These are phyloP conservation scores for Skeletonema marinoi DNA, from an alignment of 108 stramenopile species.

Conservation along the genomic window DNA sequence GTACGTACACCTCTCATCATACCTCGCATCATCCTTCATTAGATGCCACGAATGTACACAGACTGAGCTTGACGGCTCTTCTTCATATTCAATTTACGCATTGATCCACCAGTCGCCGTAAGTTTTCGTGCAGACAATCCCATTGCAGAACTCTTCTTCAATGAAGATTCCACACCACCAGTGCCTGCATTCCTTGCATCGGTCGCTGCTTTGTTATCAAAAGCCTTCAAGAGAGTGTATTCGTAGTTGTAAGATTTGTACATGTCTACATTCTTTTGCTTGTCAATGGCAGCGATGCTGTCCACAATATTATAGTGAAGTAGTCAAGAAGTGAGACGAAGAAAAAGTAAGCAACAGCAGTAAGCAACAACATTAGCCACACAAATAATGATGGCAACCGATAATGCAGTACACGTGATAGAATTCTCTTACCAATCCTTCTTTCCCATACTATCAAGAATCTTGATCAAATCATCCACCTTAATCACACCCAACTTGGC, in stretches of 20 bases:
- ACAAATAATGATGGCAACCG: not conserved
- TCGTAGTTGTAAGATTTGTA: constrained; percentile 2
- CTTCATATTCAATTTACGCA: not conserved
- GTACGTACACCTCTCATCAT: too few relatives aligned
- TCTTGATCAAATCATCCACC: not conserved
- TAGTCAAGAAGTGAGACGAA: too few relatives aligned
- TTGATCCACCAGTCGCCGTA: not conserved
- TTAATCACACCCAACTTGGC: not conserved
- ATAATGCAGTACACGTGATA: not conserved
- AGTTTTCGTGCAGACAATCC: not conserved
- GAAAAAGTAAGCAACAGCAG: too few relatives aligned
- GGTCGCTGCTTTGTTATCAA: not conserved
- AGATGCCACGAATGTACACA: too few relatives aligned
- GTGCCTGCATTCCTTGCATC: not conserved
- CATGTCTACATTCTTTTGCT: not conserved
- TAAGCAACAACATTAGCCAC: too few relatives aligned
- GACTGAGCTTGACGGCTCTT: not conserved
- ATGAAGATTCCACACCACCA: not conserved
- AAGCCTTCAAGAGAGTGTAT: not conserved
- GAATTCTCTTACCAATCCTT: not conserved
- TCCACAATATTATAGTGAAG: not conserved
- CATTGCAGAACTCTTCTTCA: not conserved
- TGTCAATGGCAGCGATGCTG: not conserved
- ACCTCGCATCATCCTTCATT: too few relatives aligned
- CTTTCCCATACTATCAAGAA: not conserved